Percentiles rank a stretch among this genome's conserved stretches.
These are phyloP conservation scores for Teratosphaeria viscida DNA, from an alignment of 2,329 filamentous ascomycete species.

Conservation along the genomic window DNA sequence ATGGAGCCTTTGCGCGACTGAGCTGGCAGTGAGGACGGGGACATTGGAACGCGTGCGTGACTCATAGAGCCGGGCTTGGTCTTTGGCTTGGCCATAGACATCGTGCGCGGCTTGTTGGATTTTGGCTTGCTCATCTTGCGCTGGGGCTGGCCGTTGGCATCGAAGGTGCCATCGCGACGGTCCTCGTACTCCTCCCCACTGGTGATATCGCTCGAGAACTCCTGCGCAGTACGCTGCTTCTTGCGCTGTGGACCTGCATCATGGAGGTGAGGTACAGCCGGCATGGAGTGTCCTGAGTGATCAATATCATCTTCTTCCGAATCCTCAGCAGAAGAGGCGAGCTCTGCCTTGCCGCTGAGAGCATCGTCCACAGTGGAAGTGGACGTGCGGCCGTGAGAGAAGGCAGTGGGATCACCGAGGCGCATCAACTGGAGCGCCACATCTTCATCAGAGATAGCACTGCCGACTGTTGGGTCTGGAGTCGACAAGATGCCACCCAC, in stretches of 20 bases:
- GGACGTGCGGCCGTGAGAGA: slow-evolving; percentile 85
- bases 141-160: slow-evolving; percentile 43
- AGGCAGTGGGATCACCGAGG: slow-evolving; percentile 84
- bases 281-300: slow-evolving; percentile 49
- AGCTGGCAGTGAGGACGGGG: slow-evolving; percentile 54
- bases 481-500: slow-evolving; percentile 65
- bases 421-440: slow-evolving; percentile 96
- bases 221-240: slow-evolving; percentile 34
- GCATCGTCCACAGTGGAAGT: slow-evolving; percentile 89
- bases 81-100: slow-evolving; percentile 43
- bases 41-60: slow-evolving; percentile 36
- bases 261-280: slow-evolving; percentile 19
- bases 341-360: slow-evolving; percentile 80
- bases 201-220: slow-evolving; percentile 46
- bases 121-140: slow-evolving; percentile 34
- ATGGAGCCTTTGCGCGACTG: slow-evolving; percentile 64
- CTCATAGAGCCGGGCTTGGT: slow-evolving; percentile 25
- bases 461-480: slow-evolving; percentile 92
- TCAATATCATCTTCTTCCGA: slow-evolving; percentile 73
- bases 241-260: slow-evolving; percentile 22
- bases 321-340: slow-evolving; percentile 55
- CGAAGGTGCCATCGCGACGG: slow-evolving; percentile 42
- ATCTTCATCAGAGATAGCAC: slow-evolving; percentile 95
- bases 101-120: slow-evolving; percentile 24
- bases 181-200: slow-evolving; percentile 53